Base-by-base conservation (phyloP, 2,329 filamentous ascomycete species). In the Pseudogymnoascus pannorum region DNA sequence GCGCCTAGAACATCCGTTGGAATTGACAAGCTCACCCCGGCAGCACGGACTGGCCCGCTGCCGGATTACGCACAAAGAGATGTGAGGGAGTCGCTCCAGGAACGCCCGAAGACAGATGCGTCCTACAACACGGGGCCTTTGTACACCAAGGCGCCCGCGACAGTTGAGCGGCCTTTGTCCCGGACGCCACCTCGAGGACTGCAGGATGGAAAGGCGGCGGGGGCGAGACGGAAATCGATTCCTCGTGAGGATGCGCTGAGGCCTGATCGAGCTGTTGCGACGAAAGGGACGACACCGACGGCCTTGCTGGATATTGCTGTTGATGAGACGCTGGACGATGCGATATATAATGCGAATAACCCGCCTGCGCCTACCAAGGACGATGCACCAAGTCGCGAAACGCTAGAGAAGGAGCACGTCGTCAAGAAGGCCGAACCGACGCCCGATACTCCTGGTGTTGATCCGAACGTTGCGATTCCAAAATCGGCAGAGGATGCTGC, bases 1-100 rank as follows among this genome's bases (percentile, higher is more conserved):
- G 71, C 70, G 14, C 66, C 78, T 31, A 77, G 74, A 61, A 73
- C 74, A 70, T 70, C 66, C 67, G 71, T 63, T 29, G 67, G 58
- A 26, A 68, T 57, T 33, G 67, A 63, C 12, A 65, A 67, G 62
- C 62, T 58, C 44, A 64, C 65, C 54, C 63, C 67, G 57, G 66
- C 72, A 61, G 35, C 35, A 58, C 65, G 31, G 60, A 64, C 18
- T 63, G 64, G 22, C 69, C 68, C 61, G 61, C 60, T 24, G 60
- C 60, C 44, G 68, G 68, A 36, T 31, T 62, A 44, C 65, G 67
- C 33, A 64, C 66, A 40, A 67, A 71, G 66, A 67, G 48, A 14
- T 66, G 65, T 12, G 68, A 62, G 59, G 69, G 68, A 64, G 68
- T 64, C 58, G 62, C 65, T 59, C 65, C 67, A 12, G 38, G 64